These are phyloP conservation scores for Solanum raphanifolium DNA, from an alignment of 257 asterid species.

Conservation along the genomic window DNA sequence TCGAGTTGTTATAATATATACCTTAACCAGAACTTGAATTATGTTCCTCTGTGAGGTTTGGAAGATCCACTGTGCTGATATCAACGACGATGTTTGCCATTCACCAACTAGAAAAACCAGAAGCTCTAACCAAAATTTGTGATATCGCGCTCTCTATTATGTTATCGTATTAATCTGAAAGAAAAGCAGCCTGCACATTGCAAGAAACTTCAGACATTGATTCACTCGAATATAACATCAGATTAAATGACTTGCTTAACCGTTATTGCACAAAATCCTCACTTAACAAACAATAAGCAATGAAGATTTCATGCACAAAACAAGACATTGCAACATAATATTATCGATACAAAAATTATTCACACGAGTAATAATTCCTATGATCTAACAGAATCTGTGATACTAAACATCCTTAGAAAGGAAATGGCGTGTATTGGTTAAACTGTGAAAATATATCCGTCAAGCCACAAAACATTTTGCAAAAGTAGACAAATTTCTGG, in stretches of 20 bases:
- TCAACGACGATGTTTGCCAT: neutral
- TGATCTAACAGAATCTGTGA: neutral
- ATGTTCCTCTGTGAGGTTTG: too few relatives aligned
- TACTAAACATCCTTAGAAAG: neutral
- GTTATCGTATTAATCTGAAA: constrained; percentile 49
- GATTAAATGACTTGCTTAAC: neutral
- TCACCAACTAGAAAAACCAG: neutral
- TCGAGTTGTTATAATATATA: neutral
- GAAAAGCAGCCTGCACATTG: constrained; percentile 65
- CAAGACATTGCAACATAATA: neutral
- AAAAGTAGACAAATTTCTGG: neutral
- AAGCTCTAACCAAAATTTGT: neutral
- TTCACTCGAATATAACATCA: neutral
- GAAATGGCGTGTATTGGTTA: neutral
- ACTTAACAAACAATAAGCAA: neutral
- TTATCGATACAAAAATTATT: neutral
- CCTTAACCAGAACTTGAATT: neutral
- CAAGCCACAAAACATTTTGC: neutral
- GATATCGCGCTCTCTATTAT: neutral
- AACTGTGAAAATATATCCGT: neutral
- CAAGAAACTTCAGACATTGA: constrained; percentile 5
- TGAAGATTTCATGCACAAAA: neutral
- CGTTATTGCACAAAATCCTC: neutral
- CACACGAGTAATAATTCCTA: neutral
- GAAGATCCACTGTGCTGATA: too few relatives aligned